Conservation (phyloP, 2,329 filamentous ascomycete species). For the Penicillium sp. region DNA sequence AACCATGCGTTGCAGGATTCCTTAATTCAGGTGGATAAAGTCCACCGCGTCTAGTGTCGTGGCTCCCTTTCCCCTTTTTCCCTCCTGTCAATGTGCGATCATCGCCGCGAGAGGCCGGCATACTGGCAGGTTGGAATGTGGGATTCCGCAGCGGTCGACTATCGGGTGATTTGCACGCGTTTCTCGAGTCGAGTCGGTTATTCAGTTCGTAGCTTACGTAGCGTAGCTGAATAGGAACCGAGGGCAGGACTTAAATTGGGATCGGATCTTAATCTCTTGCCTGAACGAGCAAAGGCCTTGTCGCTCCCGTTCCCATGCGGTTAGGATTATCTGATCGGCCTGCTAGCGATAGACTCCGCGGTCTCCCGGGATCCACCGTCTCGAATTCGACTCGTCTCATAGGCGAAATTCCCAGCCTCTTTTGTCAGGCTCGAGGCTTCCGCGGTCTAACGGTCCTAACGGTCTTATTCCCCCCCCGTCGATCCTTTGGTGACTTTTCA, state of each 20-base stretch:
- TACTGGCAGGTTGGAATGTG: conserved; percentile 16
- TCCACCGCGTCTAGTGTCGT: not conserved
- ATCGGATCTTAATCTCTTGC: conserved; percentile 31
- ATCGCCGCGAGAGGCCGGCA: conserved; percentile 6
- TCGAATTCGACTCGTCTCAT: not conserved
- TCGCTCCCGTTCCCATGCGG: conserved; percentile 23
- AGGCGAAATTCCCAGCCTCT: not conserved
- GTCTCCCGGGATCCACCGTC: not conserved
- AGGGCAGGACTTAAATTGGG: conserved; percentile 21
- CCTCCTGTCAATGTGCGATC: conserved; percentile 1
- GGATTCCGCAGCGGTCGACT: conserved; percentile 14
- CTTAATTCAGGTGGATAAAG: not conserved
- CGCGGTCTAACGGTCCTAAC: conserved; percentile 21
- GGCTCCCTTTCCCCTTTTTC: not conserved
- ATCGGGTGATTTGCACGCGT: conserved; percentile 12
- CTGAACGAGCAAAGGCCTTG: conserved; percentile 22
- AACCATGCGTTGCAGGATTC: not conserved
- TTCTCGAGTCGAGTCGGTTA: not conserved
- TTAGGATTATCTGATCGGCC: conserved; percentile 29
- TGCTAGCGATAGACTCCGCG: conserved; percentile 25
- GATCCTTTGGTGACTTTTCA: conserved; percentile 9
- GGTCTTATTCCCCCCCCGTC: conserved; percentile 11
- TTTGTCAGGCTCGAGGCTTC: conserved; percentile 18
- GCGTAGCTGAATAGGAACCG: too few relatives aligned
- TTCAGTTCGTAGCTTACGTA: not conserved